Percentiles rank a stretch among this genome's conserved stretches.
These are phyloP conservation scores for Fusarium continuum DNA, from an alignment of 2,329 filamentous ascomycete genomes.

Conservation along the genomic window DNA sequence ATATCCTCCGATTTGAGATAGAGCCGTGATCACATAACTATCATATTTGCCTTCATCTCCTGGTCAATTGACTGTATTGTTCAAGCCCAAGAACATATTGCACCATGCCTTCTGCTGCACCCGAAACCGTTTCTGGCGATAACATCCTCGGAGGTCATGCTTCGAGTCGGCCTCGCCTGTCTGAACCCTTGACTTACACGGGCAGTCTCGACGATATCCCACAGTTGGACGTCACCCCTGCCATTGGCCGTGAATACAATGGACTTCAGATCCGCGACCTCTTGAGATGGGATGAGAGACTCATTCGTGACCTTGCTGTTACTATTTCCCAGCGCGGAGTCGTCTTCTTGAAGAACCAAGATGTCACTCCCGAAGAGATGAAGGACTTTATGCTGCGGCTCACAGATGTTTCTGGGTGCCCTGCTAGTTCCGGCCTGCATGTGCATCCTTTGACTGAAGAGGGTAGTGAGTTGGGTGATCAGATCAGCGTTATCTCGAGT, in stretches of 20 bases:
- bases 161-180: conserved; percentile 43
- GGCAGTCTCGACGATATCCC: conserved; percentile 53
- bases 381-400: conserved; percentile 51
- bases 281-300: conserved; percentile 53
- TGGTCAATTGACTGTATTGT: conserved; percentile 7
- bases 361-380: conserved; percentile 50
- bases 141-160: conserved; percentile 46
- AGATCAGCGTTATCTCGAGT: conserved; percentile 65
- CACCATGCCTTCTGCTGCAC: conserved; percentile 50
- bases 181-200: conserved; percentile 51
- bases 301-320: conserved; percentile 63
- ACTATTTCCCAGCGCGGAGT: conserved; percentile 55
- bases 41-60: not conserved
- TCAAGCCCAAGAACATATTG: conserved; percentile 8
- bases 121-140: conserved; percentile 40
- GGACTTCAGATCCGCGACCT: conserved; percentile 49
- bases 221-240: conserved; percentile 55
- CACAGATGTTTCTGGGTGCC: conserved; percentile 49
- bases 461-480: conserved; percentile 61
- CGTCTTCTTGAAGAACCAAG: conserved; percentile 50
- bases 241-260: conserved; percentile 60
- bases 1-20: conserved; percentile 27
- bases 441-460: conserved; percentile 64
- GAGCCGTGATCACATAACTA: conserved; percentile 26
- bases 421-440: conserved; percentile 60